Evolutionary conservation across 2,329 filamentous ascomycete genomes (phyloP), one percentile per base, ranked within the genome.

Genomic region (Xylaria hypoxylon): DNA sequence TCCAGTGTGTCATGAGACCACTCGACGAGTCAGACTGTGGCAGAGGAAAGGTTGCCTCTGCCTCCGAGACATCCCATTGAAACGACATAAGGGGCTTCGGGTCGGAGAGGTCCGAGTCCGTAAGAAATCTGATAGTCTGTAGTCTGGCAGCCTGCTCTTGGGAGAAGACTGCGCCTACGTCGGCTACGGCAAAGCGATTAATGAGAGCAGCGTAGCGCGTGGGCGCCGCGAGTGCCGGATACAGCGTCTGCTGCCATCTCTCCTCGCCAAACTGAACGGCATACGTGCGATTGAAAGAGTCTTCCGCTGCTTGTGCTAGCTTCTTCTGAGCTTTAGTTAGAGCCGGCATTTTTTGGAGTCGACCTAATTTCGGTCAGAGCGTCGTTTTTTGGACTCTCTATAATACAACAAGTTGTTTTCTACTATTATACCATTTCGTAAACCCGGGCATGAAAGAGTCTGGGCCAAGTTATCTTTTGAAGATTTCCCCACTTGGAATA

Each of bases 161-260:
- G 6, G 64, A 55, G 57, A 75, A 63, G 13, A 65, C 42, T 10
- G 59, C 62, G 2, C 70, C 62, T 26, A 74, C 38, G 45, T 50
- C 65, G 53, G 55, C 24, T 3, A 55, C 53, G 8, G 68, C 67
- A 38, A 71, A 76, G 55, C 69, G 62, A 28, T 76, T 76, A 45
- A 71, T 51, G n/a, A 76, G 72, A 7, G 71, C 68, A n/a, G 73
- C 72, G 56, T 76, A 76, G 10, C 75, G 72, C 5, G 73, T 75
- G 2, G 72, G 68, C 13, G 68, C 71, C 10, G 64, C 31, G n/a
- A 76, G 64, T 1, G 75, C 70, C 17, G 74, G 73, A 45, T 73
- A 71, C 5, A 76, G 64, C 15, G 72, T 68, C 17, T 71, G 51
- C 22, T 70, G 60, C 75, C 75, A 76, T 67, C 73, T 69, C 42